Conservation (phyloP, 257 asterid genomes). For the Fraxinus quadrangulata region DNA sequence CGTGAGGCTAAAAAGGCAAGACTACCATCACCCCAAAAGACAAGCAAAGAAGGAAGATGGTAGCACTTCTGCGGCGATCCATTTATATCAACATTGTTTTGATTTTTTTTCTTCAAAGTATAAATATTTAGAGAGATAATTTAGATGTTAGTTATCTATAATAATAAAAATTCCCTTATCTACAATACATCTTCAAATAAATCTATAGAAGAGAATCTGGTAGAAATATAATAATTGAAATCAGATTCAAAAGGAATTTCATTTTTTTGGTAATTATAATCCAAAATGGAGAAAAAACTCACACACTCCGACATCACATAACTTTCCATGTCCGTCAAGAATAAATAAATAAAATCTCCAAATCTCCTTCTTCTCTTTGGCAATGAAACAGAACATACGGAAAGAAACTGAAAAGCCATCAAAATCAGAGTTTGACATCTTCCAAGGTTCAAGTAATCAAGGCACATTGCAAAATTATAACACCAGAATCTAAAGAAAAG, state of each 20-base stretch:
- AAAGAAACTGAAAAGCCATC: not conserved
- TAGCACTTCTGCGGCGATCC: not conserved
- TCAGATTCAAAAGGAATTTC: not conserved
- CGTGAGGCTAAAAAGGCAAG: not conserved
- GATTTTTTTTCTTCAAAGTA: not conserved
- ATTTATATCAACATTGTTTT: not conserved
- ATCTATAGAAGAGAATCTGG: not conserved
- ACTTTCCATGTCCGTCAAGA: not conserved
- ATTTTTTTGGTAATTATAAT: not conserved
- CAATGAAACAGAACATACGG: not conserved
- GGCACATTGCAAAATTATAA: slow-evolving; percentile 8
- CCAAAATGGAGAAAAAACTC: not conserved
- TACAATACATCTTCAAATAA: not conserved
- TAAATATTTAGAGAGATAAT: not conserved
- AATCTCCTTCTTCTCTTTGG: not conserved
- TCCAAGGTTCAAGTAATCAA: not conserved
- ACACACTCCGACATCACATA: not conserved
- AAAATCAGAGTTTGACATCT: slow-evolving; percentile 21
- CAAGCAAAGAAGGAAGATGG: not conserved
- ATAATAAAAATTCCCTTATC: too few relatives aligned
- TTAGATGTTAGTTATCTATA: not conserved
- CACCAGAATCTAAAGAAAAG: not conserved
- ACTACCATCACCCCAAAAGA: not conserved
- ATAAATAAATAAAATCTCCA: not conserved
- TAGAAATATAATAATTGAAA: not conserved